Evolutionary conservation across 108 stramenopile genomes (phyloP), one percentile per base, ranked within the genome.

Genomic region (Aureococcus anophagefferens): DNA sequence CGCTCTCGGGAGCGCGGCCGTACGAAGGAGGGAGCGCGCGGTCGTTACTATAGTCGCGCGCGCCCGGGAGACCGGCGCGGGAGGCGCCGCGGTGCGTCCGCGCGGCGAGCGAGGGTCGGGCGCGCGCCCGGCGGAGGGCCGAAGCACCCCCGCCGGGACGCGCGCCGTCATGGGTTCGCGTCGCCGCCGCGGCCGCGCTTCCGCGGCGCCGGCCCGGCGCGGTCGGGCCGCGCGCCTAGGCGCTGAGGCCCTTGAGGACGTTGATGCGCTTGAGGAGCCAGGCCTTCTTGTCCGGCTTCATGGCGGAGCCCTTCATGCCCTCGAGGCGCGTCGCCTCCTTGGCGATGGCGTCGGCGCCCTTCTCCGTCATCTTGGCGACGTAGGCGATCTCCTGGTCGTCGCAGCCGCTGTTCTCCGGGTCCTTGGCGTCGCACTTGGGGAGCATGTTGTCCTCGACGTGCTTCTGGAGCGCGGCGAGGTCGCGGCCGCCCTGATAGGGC

Each of bases 391-490:
- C 51, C 51, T 59, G 21, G 51, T 59, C 51, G 51, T 59, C 51
- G 51, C 51, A 59, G 21, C 25, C 51, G 7, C 7, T 4, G 21
- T 1, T 1, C 51, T 59, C 51, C 21, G 51, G 21, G 51, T 25
- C 51, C 51, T 59, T 16, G 25, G 51, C 51, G 21, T 16, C 21
- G 51, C 51, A 59, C 51, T 59, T 59, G 51, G 51, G 51, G 21
- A 59, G 25, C 17, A 72, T 21, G 35, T 73, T 28, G 45, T 44
- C 68, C 64, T 78, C 74, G 65, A 81, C 63, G 69, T 75, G 78
- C 25, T 45, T 45, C 31, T 74, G 51, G 62, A 81, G 59, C 66
- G 32, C 65, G 13, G 62, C 77, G 29, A 77, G 14, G 7, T 33
- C 21, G 31, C 80, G 67, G 29, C 34, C 63, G 30, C 64, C 40